Evolutionary conservation across 129 eudicot genomes (phyloP).

Genomic region (Kitagawia praeruptora): DNA sequence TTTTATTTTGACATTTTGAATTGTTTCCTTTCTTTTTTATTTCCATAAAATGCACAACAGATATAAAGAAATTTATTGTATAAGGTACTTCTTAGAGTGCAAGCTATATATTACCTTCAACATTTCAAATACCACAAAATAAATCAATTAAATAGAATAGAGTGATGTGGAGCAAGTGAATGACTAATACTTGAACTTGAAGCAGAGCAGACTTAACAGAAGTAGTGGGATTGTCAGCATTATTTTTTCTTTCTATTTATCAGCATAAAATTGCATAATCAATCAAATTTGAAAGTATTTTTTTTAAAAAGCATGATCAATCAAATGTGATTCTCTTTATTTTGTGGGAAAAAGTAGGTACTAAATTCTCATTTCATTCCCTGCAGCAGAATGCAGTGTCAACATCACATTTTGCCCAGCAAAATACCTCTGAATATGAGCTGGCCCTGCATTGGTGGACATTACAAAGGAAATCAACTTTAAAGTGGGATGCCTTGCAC

Average conservation of each 20-base stretch:
- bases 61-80: not conserved
- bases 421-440: constrained; percentile 44
- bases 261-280: too few species aligned
- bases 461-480: constrained; percentile 24
- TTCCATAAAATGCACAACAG: not conserved
- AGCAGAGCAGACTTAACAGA: not conserved
- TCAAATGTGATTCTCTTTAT: not conserved
- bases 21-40: not conserved
- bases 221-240: not conserved
- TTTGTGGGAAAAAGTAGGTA: not conserved
- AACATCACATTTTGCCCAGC: constrained; percentile 54
- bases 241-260: too few species aligned
- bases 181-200: not conserved
- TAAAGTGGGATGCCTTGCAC: constrained; percentile 37
- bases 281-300: too few species aligned
- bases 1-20: too few species aligned
- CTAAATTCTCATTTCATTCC: not conserved
- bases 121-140: not conserved
- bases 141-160: not conserved
- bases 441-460: constrained; percentile 50
- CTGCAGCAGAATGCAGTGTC: constrained; percentile 38
- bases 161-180: not conserved
- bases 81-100: not conserved
- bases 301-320: not conserved
- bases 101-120: not conserved